Evolutionary conservation across 2,329 filamentous ascomycete species (phyloP).

Genomic region (Scedosporium aurantiacum): DNA sequence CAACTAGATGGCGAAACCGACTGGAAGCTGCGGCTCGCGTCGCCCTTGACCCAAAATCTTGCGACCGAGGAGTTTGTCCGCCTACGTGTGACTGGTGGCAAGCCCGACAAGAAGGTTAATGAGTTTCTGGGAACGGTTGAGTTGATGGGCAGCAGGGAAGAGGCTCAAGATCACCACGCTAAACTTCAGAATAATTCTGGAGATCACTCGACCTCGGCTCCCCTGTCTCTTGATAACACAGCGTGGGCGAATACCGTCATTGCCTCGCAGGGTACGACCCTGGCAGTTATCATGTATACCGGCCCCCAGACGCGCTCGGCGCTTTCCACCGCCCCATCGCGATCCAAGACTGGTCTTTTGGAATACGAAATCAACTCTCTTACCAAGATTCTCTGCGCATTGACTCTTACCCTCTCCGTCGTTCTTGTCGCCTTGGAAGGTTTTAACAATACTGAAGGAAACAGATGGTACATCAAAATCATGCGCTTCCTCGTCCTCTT

Average conservation of each 20-base stretch:
- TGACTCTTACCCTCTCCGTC: slow-evolving; percentile 78
- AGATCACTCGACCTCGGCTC: slow-evolving; percentile 44
- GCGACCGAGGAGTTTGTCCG: slow-evolving; percentile 59
- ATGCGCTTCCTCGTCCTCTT: slow-evolving; percentile 97
- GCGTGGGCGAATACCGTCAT: slow-evolving; percentile 98
- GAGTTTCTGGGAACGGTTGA: slow-evolving; percentile 88
- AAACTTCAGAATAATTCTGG: slow-evolving; percentile 10
- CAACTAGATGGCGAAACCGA: slow-evolving; percentile 97
- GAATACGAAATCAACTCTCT: slow-evolving; percentile 96
- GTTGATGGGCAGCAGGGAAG: slow-evolving; percentile 46
- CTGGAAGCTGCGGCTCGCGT: slow-evolving; percentile 90
- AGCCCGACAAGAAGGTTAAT: slow-evolving; percentile 88
- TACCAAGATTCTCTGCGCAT: slow-evolving; percentile 86
- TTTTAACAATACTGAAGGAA: slow-evolving; percentile 55
- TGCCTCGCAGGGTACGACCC: slow-evolving; percentile 78
- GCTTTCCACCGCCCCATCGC: slow-evolving; percentile 79
- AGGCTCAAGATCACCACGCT: slow-evolving; percentile 28
- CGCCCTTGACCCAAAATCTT: slow-evolving; percentile 73
- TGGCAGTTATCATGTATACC: slow-evolving; percentile 89
- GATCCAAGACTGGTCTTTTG: slow-evolving; percentile 86
- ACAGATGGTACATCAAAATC: slow-evolving; percentile 88
- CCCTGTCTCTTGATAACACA: slow-evolving; percentile 89
- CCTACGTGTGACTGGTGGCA: slow-evolving; percentile 66
- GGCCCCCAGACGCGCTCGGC: slow-evolving; percentile 89
- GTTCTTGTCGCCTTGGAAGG: slow-evolving; percentile 80